Conservation (phyloP, 2,329 filamentous ascomycete genomes). For the Talaromyces sp. region DNA sequence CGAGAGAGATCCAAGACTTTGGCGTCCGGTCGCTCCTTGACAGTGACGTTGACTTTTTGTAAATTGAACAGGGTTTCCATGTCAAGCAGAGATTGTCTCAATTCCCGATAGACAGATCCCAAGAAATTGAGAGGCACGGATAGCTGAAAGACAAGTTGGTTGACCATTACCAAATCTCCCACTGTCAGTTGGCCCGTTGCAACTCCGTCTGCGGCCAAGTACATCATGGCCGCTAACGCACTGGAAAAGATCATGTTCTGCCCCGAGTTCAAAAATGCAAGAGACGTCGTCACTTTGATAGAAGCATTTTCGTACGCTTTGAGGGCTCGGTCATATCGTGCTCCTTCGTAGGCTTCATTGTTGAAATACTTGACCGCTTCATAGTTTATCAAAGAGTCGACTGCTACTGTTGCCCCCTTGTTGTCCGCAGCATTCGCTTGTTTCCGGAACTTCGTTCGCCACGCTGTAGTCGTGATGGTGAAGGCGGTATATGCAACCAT, state of each 20-base stretch:
- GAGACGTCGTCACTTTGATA: constrained; percentile 92
- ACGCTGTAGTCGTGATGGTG: constrained; percentile 92
- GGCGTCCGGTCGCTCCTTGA: constrained; percentile 72
- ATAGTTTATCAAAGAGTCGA: constrained; percentile 97
- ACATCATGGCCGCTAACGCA: constrained; percentile 96
- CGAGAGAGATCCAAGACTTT: constrained; percentile 65
- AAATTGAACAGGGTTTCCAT: constrained; percentile 99
- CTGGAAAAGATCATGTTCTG: constrained; percentile 97
- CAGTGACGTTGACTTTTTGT: constrained; percentile 88
- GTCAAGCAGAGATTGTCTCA: constrained; percentile 88
- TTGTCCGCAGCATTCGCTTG: constrained; percentile 97
- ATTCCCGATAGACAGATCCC: constrained; percentile 93
- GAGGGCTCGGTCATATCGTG: constrained; percentile 81
- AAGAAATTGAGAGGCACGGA: constrained; percentile 96
- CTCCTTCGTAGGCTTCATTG: constrained; percentile 92
- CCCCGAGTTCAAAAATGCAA: constrained; percentile 87
- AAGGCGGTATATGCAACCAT: constrained; percentile 97
- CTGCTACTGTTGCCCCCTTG: constrained; percentile 86
- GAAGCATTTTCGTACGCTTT: constrained; percentile 85
- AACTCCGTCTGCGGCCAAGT: constrained; percentile 85
- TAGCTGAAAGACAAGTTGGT: constrained; percentile 96
- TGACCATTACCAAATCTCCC: constrained; percentile 96
- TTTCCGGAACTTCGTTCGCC: constrained; percentile 93
- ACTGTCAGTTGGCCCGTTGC: constrained; percentile 77
- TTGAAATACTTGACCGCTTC: constrained; percentile 99